Base-by-base conservation (phyloP, 805 yeast species). In the Lipomyces mesembrius region DNA sequence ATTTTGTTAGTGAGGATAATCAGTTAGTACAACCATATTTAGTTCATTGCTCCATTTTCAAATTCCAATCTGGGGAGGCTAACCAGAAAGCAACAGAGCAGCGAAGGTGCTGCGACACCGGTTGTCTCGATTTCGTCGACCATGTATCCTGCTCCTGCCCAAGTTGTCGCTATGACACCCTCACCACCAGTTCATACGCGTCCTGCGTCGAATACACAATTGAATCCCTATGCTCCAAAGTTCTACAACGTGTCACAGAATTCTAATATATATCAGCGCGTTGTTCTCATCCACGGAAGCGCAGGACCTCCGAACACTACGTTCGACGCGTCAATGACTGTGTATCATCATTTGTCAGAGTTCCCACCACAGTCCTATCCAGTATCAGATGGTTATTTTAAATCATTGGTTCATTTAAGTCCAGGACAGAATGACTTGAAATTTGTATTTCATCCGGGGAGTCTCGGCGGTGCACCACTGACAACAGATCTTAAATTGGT, bases 281-380 rank as follows among this genome's bases (percentile, higher is more conserved):
- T 79, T 43, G 70, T 78, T 9, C 67, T 79, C 54, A 72, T 79
- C 25, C 81, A 79, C 60, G 82, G 82, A 29, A 61, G 70, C 7
- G 78, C 76, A 8, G 79, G 77, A 4, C 73, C 74, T 11, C 71
- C 71, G 46, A 64, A 57, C 5, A 72, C 70, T 2, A 25, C 60
- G 14, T 74, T 71, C 57, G 73, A 85, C 6, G 79, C 79, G 52
- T 76, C 80, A 46, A 80, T 83, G 12, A 85, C 81, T 57, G 81
- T 79, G 67, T 82, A 77, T 71, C 81, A 75, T 74, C 81, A 76
- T 70, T 75, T 69, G 73, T 77, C 73, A 34, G 79, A 68, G 39
- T 88, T 87, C 68, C 96, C 97, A 0, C 85, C 91, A 0, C 88
- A 86, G 72, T 81, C 82, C 62, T 90, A 83, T 73, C 96, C 93